These are phyloP conservation scores for Botrytis tulipae DNA, from an alignment of 2,329 filamentous ascomycete genomes.

Conservation along the genomic window DNA sequence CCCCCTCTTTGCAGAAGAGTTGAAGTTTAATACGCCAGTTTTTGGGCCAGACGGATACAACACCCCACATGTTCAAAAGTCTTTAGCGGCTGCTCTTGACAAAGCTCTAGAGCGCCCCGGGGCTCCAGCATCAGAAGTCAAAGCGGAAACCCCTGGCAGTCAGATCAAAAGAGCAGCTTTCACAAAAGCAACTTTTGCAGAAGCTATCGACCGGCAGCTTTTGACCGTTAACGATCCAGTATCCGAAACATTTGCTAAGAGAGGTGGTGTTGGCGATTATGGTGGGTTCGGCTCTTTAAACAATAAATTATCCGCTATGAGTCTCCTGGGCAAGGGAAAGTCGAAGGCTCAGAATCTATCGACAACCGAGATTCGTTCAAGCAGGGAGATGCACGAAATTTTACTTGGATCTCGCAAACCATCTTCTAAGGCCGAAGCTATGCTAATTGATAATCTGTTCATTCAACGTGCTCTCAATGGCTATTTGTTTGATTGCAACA, in stretches of 20 bases:
- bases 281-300: constrained; percentile 14
- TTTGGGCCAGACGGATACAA: constrained; percentile 56
- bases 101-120: constrained; percentile 23
- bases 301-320: constrained; percentile 25
- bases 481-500: constrained; percentile 62
- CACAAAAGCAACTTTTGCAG: constrained; percentile 17
- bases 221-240: constrained; percentile 6
- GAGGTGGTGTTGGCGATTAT: not conserved
- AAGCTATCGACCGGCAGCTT: constrained; percentile 15
- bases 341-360: not conserved
- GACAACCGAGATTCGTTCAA: constrained; percentile 42
- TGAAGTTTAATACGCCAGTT: constrained; percentile 53
- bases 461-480: constrained; percentile 59
- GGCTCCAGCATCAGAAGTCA: constrained; percentile 25
- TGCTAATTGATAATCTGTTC: constrained; percentile 50
- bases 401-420: constrained; percentile 45
- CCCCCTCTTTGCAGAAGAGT: constrained; percentile 53
- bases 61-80: constrained; percentile 19
- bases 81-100: constrained; percentile 36
- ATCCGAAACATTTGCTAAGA: not conserved
- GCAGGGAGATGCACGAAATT: constrained; percentile 55
- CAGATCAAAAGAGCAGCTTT: constrained; percentile 11
- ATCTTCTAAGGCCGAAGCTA: constrained; percentile 23
- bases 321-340: constrained; percentile 11
- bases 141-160: not conserved